A percentile compares a stretch with the other conserved stretches of the same genome.
phyloP scores from a whole-genome alignment of 768 basidiomycete genomes.

The Rhizopogon rudus region DNA sequence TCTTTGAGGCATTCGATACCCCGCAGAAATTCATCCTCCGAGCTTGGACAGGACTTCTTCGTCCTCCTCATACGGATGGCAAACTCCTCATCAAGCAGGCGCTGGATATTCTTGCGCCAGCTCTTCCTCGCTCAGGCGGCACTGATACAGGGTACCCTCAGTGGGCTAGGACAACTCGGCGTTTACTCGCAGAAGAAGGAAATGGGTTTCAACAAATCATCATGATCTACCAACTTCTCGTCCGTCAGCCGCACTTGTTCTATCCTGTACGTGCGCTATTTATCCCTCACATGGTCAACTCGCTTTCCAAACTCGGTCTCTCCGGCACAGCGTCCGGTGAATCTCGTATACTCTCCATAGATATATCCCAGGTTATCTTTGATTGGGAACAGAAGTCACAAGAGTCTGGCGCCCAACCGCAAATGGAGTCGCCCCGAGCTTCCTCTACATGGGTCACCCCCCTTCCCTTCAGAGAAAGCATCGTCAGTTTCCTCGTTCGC shows the following conservation, averaged over 20 bases:
- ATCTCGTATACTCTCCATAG: conserved; percentile 81
- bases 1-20: conserved; percentile 85
- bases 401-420: conserved; percentile 18
- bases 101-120: conserved; percentile 79
- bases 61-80: conserved; percentile 73
- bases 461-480: conserved; percentile 75
- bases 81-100: conserved; percentile 79
- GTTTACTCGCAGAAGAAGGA: conserved; percentile 86
- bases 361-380: conserved; percentile 88
- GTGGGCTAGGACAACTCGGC: conserved; percentile 87
- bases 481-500: conserved; percentile 94
- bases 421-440: conserved; percentile 20
- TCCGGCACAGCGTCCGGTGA: conserved; percentile 66
- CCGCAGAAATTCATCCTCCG: conserved; percentile 88
- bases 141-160: conserved; percentile 56
- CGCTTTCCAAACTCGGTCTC: conserved; percentile 84
- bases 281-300: conserved; percentile 89
- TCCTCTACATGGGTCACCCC: conserved; percentile 64
- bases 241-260: conserved; percentile 87
- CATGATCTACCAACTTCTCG: conserved; percentile 86
- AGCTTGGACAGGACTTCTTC: conserved; percentile 87
- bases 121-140: conserved; percentile 61
- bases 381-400: conserved; percentile 81
- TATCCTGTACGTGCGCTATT: conserved; percentile 91
- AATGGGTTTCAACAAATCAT: conserved; percentile 63